Percentiles rank a stretch among this genome's conserved stretches.
Conservation (phyloP, 2,329 filamentous ascomycete species). For the Penicillium sp. region DNA sequence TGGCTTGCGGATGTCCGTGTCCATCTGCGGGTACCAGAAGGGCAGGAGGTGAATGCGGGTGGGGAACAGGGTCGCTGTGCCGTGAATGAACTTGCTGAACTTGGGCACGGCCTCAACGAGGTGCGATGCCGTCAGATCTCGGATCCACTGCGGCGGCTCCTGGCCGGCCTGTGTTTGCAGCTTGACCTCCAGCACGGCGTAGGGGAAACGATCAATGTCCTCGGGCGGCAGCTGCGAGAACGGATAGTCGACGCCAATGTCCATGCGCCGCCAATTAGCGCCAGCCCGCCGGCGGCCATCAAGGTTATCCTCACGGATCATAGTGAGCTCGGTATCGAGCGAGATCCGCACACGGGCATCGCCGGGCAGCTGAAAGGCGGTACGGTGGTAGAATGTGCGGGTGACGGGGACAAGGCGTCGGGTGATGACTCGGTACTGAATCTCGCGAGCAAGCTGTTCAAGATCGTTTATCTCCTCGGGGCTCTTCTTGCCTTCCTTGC, state of each 20-base stretch:
- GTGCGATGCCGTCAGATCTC: slow-evolving; percentile 88
- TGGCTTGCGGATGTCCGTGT: slow-evolving; percentile 94
- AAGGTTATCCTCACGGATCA: slow-evolving; percentile 93
- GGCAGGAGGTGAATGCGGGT: slow-evolving; percentile 85
- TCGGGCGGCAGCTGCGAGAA: slow-evolving; percentile 84
- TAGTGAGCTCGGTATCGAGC: slow-evolving; percentile 91
- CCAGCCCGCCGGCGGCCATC: slow-evolving; percentile 76
- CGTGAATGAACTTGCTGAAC: slow-evolving; percentile 99
- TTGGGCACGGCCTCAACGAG: slow-evolving; percentile 98
- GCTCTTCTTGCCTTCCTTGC: slow-evolving; percentile 92
- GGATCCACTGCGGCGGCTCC: slow-evolving; percentile 94
- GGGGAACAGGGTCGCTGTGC: slow-evolving; percentile 83
- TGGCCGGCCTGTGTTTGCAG: slow-evolving; percentile 94
- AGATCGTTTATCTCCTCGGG: slow-evolving; percentile 87
- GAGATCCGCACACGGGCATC: slow-evolving; percentile 96
- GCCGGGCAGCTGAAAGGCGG: slow-evolving; percentile 93
- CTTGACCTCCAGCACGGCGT: slow-evolving; percentile 95
- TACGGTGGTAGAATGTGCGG: slow-evolving; percentile 96
- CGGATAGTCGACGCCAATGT: slow-evolving; percentile 94
- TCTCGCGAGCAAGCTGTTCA: slow-evolving; percentile 83
- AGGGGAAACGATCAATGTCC: slow-evolving; percentile 90
- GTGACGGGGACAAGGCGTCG: slow-evolving; percentile 86
- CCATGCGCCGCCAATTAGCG: slow-evolving; percentile 93
- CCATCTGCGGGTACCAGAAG: slow-evolving; percentile 99
- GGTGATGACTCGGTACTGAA: slow-evolving; percentile 90